Evolutionary conservation across 1,139 yeast species (phyloP).

Genomic region (Lodderomyces parapsilosis): DNA sequence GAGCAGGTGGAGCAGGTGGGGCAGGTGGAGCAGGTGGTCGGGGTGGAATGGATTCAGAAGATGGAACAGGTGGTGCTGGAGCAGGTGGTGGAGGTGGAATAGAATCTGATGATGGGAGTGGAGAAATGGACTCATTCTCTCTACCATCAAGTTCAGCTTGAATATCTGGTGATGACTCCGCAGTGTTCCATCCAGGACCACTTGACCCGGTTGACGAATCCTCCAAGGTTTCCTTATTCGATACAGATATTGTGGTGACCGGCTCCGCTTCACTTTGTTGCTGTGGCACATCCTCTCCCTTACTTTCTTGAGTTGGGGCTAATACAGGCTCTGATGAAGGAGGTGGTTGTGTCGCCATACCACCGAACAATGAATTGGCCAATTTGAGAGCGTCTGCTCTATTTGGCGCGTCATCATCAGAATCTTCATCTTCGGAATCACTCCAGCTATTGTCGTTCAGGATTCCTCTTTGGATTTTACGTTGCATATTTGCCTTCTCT

Average conservation of each 20-base stretch:
- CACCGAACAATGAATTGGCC: constrained; percentile 62
- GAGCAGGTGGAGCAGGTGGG: not conserved
- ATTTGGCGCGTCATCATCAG: constrained; percentile 47
- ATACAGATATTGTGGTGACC: not conserved
- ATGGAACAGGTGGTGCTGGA: constrained; percentile 12
- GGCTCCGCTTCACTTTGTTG: not conserved
- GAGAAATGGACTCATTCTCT: not conserved
- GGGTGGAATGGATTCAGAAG: constrained; percentile 2
- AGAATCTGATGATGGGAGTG: not conserved
- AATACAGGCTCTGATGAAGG: constrained; percentile 10
- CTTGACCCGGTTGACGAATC: not conserved
- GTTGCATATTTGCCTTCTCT: constrained; percentile 59
- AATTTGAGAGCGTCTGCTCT: constrained; percentile 60
- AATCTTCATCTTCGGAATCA: constrained; percentile 55
- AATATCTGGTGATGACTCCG: not conserved
- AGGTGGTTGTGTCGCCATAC: constrained; percentile 51
- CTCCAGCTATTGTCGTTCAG: constrained; percentile 57
- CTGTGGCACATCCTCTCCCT: not conserved
- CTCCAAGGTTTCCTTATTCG: not conserved
- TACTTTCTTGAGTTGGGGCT: not conserved
- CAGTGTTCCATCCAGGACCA: constrained; percentile 1
- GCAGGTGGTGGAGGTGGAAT: constrained; percentile 5
- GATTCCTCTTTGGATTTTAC: constrained; percentile 64
- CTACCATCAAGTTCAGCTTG: not conserved
- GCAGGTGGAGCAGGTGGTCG: not conserved